Evolutionary conservation across 768 basidiomycete species (phyloP), one percentile per base, ranked within the genome.

Genomic region (Hysterangium stoloniferum): DNA sequence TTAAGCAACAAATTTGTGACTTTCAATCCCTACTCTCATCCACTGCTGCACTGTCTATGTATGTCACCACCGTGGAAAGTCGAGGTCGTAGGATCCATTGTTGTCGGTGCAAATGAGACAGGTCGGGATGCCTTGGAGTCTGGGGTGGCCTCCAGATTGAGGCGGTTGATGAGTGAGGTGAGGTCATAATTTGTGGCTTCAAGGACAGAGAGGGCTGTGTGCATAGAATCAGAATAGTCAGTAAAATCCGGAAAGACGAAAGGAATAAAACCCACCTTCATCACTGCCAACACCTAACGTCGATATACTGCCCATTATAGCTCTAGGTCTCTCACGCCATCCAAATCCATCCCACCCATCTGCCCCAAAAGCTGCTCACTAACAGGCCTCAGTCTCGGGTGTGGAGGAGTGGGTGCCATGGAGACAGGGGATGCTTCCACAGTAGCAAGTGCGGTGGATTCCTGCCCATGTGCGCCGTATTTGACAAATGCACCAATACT

Each of bases 91-190:
- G 25, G 25, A 27, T 45, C 44, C 27, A 17, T 28, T 6, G 27
- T 29, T n/a, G n/a, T n/a, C n/a, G n/a, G n/a, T 4, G 52, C 15
- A 15, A 27, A 40, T 2, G 48, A 29, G 11, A 19, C 12, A 25
- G 48, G 22, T 66, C 64, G 20, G 72, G 64, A 2, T 78, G 76
- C 1, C 22, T 48, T 52, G 24, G 76, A 72, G 2, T 71, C 70
- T 0, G 86, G 87, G 0, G 88, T 90, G 4, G 85, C 84, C 60
- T 87, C 79, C 3, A 91, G 70, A 56, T 89, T 84, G n/a, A 91
- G 71, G n/a, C 76, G 75, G 54, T 82, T 85, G 62, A 91, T 86
- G 3, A 91, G 68, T 49, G 78, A 77, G 0, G 84, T 87, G 3
- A 91, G 74, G 35, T 90, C 87, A 45, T 86, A 79, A 1, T 87